Base-by-base conservation (phyloP, 2,329 filamentous ascomycete genomes). In the Fusarium temperatum region DNA sequence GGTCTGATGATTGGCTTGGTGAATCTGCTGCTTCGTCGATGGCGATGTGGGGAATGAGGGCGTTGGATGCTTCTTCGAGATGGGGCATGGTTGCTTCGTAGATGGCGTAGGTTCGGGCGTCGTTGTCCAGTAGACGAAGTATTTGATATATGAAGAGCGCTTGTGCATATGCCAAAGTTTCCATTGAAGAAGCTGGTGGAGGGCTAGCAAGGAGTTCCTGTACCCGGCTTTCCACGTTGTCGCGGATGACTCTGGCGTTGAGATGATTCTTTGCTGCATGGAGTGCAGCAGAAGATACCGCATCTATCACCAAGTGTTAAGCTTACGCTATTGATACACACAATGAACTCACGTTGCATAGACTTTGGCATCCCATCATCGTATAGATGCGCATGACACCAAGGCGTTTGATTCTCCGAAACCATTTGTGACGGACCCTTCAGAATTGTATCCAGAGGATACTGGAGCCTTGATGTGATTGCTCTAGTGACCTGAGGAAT, bases 271-370 rank as follows among this genome's bases (percentile, higher is more conserved):
- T 65, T 5, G 62, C 62, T 8, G 57, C 22, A 15, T 63, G 45
- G 0, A 65, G 32, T 0, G 57, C 62, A 11, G 45, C 57, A 3
- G 62, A 63, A 2, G 62, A 65, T 1, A 63, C 39, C 1, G 62
- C 45, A 39, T 65, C 62, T 64, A 2, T 6, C 0, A 0, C 3
- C 1, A 14, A 22, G 2, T 22, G 20, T 48, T 36, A 26, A 4
- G 1, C 3, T 2, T 7, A 42, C 17, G 0, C 3, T 5, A 2
- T 7, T 0, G 2, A 6, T 17, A n/a, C 8, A n/a, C 2, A 7
- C 3, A 3, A 2, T 11, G 1, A 6, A 38, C 56, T 9, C 24
- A 64, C 62, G n/a, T 2, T 65, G 62, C 58, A 65, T 65, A 3
- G 32, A 53, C 1, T 22, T 38, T 2, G 62, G 62, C 62, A 54